These are phyloP conservation scores for Lyophyllum shimeji DNA, from an alignment of 768 basidiomycete species.

Conservation along the genomic window DNA sequence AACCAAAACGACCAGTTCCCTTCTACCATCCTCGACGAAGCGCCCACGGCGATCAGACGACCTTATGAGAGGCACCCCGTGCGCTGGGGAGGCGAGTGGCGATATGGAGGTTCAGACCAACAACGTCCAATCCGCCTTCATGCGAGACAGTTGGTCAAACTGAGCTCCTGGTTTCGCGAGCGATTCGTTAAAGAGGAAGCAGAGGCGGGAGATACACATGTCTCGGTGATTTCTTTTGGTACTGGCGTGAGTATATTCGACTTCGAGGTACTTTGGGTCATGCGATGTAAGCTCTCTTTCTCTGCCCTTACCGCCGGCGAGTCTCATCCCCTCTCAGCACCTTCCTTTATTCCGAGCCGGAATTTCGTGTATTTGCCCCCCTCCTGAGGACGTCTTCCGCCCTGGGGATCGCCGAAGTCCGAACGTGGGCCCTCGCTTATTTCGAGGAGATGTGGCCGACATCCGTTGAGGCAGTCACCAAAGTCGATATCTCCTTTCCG, in stretches of 20 bases:
- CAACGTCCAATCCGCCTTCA: constrained; percentile 31
- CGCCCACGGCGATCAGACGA: too few relatives aligned
- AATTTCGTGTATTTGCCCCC: constrained; percentile 27
- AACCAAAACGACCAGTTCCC: too few relatives aligned
- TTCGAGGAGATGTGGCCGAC: constrained; percentile 32
- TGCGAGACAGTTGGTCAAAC: constrained; percentile 29
- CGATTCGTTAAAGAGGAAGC: constrained; percentile 9
- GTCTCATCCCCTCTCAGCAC: constrained; percentile 16
- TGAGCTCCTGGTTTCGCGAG: constrained; percentile 32
- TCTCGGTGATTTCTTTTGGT: constrained; percentile 16
- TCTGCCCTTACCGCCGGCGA: not conserved
- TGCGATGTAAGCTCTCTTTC: constrained; percentile 26
- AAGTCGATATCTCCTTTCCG: constrained; percentile 22
- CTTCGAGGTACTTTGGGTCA: constrained; percentile 34
- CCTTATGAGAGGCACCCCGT: too few relatives aligned
- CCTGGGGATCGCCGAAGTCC: constrained; percentile 27
- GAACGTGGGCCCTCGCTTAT: constrained; percentile 25
- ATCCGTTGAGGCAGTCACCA: constrained; percentile 21
- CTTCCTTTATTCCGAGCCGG: constrained; percentile 17
- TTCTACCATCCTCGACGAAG: too few relatives aligned
- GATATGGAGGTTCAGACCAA: too few relatives aligned
- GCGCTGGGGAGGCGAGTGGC: too few relatives aligned
- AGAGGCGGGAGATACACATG: not conserved
- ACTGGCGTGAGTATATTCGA: constrained; percentile 29
- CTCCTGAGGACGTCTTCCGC: constrained; percentile 32